These are phyloP conservation scores for Reticulascus tulasneorum DNA, from an alignment of 2,329 filamentous ascomycete species.

Conservation along the genomic window DNA sequence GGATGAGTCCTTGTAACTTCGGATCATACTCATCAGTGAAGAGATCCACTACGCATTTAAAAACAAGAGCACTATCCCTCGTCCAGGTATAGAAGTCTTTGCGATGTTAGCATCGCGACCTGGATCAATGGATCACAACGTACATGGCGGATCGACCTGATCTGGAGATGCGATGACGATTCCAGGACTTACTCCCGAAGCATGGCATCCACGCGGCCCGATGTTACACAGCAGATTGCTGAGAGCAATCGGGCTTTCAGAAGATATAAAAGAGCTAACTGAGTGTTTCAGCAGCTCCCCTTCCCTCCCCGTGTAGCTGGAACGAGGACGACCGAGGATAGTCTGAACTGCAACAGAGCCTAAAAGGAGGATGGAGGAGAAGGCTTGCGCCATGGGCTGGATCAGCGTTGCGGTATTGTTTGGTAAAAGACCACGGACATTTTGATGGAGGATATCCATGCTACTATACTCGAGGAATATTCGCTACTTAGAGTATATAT, in stretches of 20 bases:
- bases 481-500: background rate
- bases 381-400: slow-evolving; percentile 45
- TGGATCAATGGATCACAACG: slow-evolving; percentile 17
- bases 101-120: slow-evolving; percentile 10
- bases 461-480: too few relatives aligned
- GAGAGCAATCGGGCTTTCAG: slow-evolving; percentile 48
- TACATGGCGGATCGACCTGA: slow-evolving; percentile 51
- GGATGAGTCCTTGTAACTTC: slow-evolving; percentile 55
- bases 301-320: slow-evolving; percentile 25
- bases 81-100: slow-evolving; percentile 78
- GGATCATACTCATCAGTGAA: slow-evolving; percentile 57
- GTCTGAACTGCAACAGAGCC: slow-evolving; percentile 48
- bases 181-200: slow-evolving; percentile 42
- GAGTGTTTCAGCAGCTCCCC: slow-evolving; percentile 38
- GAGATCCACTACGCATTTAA: slow-evolving; percentile 65
- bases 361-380: slow-evolving; percentile 46
- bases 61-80: slow-evolving; percentile 66
- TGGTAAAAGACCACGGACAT: too few relatives aligned
- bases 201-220: slow-evolving; percentile 48
- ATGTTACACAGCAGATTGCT: slow-evolving; percentile 56
- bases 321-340: slow-evolving; percentile 44
- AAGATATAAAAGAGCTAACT: slow-evolving; percentile 50
- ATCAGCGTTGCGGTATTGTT: too few relatives aligned
- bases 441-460: slow-evolving; percentile 13
- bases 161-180: slow-evolving; percentile 56